phyloP scores from a whole-genome alignment of 2,329 filamentous ascomycete species.

The Fonsecaea erecta region DNA sequence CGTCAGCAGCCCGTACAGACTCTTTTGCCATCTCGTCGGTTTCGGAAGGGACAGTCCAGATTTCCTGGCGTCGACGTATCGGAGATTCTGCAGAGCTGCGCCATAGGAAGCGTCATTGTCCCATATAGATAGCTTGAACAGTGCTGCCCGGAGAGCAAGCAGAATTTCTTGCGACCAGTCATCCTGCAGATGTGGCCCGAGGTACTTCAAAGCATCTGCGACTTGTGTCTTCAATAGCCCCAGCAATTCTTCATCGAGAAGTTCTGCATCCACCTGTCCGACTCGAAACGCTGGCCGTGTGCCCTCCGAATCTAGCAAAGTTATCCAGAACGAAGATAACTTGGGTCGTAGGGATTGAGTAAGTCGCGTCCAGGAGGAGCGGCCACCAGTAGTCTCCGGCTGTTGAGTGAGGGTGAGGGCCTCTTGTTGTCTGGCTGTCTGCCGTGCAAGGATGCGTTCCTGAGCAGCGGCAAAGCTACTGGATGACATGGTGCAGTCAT shows the following conservation, averaged over 20 bases:
- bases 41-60: conserved; percentile 65
- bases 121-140: conserved; percentile 97
- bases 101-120: conserved; percentile 95
- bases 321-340: conserved; percentile 66
- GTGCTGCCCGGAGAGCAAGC: conserved; percentile 72
- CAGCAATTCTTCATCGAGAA: conserved; percentile 90
- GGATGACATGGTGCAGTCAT: conserved; percentile 54
- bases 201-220: conserved; percentile 84
- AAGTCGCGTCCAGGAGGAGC: conserved; percentile 61
- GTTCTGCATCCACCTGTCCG: conserved; percentile 92
- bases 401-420: conserved; percentile 48
- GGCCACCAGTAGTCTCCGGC: conserved; percentile 55
- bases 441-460: conserved; percentile 80
- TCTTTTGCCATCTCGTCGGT: conserved; percentile 82
- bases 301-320: conserved; percentile 73
- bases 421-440: conserved; percentile 73
- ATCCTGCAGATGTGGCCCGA: conserved; percentile 75
- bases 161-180: conserved; percentile 88
- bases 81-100: conserved; percentile 86
- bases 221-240: conserved; percentile 84
- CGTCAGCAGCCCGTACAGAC: conserved; percentile 79
- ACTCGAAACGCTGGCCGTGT: conserved; percentile 87
- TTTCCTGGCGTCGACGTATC: conserved; percentile 81
- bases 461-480: conserved; percentile 86
- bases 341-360: conserved; percentile 63